Evolutionary conservation across 495 filamentous ascomycete species (phyloP), one percentile per base, ranked within the genome.

Genomic region (Lophiostoma macrostomum): DNA sequence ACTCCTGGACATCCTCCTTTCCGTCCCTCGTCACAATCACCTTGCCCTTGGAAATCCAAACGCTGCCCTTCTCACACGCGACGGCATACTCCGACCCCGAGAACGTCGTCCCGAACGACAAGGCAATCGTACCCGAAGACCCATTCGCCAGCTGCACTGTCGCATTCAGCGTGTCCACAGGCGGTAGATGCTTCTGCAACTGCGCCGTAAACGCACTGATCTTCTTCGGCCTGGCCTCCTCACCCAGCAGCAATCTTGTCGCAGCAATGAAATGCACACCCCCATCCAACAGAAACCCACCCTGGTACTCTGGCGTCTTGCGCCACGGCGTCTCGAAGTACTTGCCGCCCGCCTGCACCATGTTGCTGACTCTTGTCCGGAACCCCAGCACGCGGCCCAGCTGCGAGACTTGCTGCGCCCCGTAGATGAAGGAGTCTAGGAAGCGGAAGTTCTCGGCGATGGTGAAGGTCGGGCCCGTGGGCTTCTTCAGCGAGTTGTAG

Each of bases 391-490:
- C 69, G 34, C 74, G 70, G 3, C 88, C 90, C 25, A 90, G 65
- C 16, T 75, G 73, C 41, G 71, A 65, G 18, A 87, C 73, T 58
- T 82, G 74, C 51, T 78, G 70, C 13, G 77, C 74, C 0, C 73
- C 84, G 45, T 77, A 81, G 0, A 73, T 38, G 56, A 79, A 85
- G 37, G 75, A 72, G 16, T 74, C 75, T 30, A 80, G 55, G 67
- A 82, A 91, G 13, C 88, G 79, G 64, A 79, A 87, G 63, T 91
- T 90, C 72, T 91, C 88, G 0, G 84, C 88, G 12, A 91, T 81
- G 16, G 72, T 74, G 71, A 85, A 85, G 44, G 74, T 68, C 0
- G 76, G 71, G 47, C 76, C 23, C 52, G 65, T 13, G 64, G 56
- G 43, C 75, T 69, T 37, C 14, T 29, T 41, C 7, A 29, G 74